Evolutionary conservation across 305 asterid species (phyloP).

Genomic region (Fraxinus greggii): DNA sequence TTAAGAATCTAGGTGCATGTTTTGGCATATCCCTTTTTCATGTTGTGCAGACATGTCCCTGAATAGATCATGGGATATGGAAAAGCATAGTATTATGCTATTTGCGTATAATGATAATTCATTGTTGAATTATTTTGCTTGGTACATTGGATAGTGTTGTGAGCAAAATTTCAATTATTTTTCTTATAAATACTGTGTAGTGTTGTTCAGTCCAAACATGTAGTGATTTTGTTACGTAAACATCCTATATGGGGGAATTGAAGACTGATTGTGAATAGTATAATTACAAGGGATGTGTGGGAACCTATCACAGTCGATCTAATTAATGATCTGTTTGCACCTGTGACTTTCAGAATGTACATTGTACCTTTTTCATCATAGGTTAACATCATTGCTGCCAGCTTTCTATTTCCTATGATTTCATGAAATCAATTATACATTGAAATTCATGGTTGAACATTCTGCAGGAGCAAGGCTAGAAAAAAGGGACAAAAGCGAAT

Average conservation of each 20-base stretch:
- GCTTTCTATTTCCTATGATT: background rate
- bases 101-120: background rate
- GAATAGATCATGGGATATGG: background rate
- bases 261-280: background rate
- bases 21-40: background rate
- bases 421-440: background rate
- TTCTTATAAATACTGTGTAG: background rate
- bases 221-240: background rate
- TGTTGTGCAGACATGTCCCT: background rate
- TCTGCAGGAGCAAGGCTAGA: slow-evolving; percentile 62
- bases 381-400: background rate
- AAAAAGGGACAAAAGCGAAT: slow-evolving; percentile 65
- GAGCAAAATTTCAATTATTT: background rate
- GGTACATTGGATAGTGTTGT: background rate
- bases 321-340: background rate
- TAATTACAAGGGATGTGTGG: background rate
- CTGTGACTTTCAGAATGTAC: background rate
- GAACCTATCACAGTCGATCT: background rate
- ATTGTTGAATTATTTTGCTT: background rate
- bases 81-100: background rate
- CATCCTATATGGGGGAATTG: background rate
- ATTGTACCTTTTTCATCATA: background rate
- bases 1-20: background rate
- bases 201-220: background rate
- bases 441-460: slow-evolving; percentile 9